phyloP scores from a whole-genome alignment of 345 rosid species.

The Passiflora organensis region DNA sequence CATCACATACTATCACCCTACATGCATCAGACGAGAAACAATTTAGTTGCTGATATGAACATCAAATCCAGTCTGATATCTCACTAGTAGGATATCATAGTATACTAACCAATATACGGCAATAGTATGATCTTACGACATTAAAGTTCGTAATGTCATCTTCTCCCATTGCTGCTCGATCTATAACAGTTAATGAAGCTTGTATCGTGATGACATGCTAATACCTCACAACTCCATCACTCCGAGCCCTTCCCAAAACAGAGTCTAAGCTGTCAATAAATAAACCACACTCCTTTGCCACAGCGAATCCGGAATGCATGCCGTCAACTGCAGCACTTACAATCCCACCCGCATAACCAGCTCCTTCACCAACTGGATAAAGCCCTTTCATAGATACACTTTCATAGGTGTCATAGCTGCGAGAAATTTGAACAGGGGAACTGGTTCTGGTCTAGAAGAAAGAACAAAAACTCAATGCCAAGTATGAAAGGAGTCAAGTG shows the following conservation, averaged over 20 bases:
- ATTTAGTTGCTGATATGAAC: neutral
- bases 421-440: conserved; percentile 76
- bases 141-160: conserved; percentile 2
- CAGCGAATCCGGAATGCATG: conserved; percentile 77
- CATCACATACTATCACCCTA: neutral
- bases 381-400: conserved; percentile 72
- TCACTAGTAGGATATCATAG: neutral
- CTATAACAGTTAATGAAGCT: no score
- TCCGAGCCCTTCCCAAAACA: conserved; percentile 61
- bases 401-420: conserved; percentile 62
- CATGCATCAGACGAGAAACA: no score
- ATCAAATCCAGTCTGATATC: neutral
- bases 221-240: conserved; percentile 58
- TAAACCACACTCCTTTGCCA: conserved; percentile 61
- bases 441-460: conserved; percentile 79
- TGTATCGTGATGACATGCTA: conserved; percentile 12
- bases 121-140: neutral
- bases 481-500: neutral
- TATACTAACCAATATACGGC: conserved; percentile 14
- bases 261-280: conserved; percentile 52
- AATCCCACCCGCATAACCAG: conserved; percentile 98
- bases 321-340: conserved; percentile 99
- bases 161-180: neutral
- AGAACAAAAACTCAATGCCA: neutral
- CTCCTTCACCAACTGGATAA: conserved; percentile 96